phyloP scores from a whole-genome alignment of 2,329 filamentous ascomycete genomes.

The Amauroascus verrucosus region DNA sequence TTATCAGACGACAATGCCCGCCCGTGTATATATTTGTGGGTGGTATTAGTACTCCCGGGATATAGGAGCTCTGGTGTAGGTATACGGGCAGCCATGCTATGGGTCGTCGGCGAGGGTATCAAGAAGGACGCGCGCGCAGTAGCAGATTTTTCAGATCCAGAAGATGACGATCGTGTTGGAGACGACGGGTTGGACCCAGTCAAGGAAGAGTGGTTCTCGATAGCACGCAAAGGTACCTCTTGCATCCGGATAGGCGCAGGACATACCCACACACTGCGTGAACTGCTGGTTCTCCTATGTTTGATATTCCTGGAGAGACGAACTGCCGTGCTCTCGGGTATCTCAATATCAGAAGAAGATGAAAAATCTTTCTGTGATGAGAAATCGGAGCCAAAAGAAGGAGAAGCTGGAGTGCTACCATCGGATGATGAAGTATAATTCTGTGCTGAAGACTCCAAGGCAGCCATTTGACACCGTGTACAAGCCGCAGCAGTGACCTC shows the following conservation, averaged over 20 bases:
- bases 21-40: not conserved
- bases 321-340: not conserved
- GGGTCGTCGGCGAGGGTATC: not conserved
- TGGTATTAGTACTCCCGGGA: not conserved
- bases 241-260: not conserved
- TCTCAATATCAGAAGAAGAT: slow-evolving; percentile 9
- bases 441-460: slow-evolving; percentile 14
- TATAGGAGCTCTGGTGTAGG: slow-evolving; percentile 4
- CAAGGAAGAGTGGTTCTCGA: not conserved
- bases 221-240: not conserved
- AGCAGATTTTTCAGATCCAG: not conserved
- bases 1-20: slow-evolving; percentile 6
- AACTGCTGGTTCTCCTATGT: not conserved
- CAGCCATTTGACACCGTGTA: slow-evolving; percentile 18
- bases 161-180: slow-evolving; percentile 1
- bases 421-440: slow-evolving; percentile 12
- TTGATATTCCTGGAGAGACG: not conserved
- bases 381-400: slow-evolving; percentile 1
- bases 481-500: slow-evolving; percentile 14
- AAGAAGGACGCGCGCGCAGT: not conserved
- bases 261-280: not conserved
- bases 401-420: slow-evolving; percentile 7
- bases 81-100: not conserved
- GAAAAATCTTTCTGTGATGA: slow-evolving; percentile 5
- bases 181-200: not conserved